phyloP scores from a whole-genome alignment of 1,284 basidiomycete species.

The Ustilago nuda region DNA sequence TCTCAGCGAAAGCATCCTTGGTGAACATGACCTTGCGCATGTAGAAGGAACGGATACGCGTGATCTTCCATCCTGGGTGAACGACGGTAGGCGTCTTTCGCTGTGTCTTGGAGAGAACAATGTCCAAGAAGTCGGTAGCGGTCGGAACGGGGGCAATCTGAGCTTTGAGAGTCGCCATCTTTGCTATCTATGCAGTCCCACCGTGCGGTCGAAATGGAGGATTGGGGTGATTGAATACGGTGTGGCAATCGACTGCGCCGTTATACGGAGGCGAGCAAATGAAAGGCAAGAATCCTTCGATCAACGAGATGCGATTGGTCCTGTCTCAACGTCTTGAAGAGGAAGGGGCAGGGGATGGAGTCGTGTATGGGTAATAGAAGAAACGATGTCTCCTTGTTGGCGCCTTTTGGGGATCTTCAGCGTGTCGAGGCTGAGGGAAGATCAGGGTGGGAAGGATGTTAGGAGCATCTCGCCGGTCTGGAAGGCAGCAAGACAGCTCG shows the following conservation, averaged over 20 bases:
- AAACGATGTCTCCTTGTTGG: slow-evolving; percentile 4
- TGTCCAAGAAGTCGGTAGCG: slow-evolving; percentile 93
- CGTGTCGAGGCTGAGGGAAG: slow-evolving; percentile 4
- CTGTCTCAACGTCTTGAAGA: neutral
- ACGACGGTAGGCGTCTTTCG: slow-evolving; percentile 93
- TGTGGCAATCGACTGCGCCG: neutral
- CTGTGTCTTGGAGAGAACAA: slow-evolving; percentile 91
- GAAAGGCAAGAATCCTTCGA: neutral
- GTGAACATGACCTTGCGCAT: slow-evolving; percentile 99
- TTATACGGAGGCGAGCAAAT: neutral
- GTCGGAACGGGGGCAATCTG: slow-evolving; percentile 94
- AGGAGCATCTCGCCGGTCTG: neutral
- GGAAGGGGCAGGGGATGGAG: neutral
- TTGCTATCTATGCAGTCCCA: slow-evolving; percentile 4
- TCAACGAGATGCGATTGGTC: neutral
- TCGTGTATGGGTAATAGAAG: neutral
- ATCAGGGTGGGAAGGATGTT: slow-evolving; percentile 14
- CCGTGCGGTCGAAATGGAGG: neutral
- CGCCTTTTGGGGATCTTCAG: slow-evolving; percentile 6
- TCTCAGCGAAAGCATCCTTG: slow-evolving; percentile 96
- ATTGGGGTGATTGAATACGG: neutral
- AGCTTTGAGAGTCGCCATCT: slow-evolving; percentile 64
- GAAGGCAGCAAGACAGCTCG: neutral
- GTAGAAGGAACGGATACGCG: slow-evolving; percentile 87
- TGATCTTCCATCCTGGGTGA: slow-evolving; percentile 91